These are phyloP conservation scores for Scortechinia acanthostroma DNA, from an alignment of 2,329 filamentous ascomycete genomes.

Conservation along the genomic window DNA sequence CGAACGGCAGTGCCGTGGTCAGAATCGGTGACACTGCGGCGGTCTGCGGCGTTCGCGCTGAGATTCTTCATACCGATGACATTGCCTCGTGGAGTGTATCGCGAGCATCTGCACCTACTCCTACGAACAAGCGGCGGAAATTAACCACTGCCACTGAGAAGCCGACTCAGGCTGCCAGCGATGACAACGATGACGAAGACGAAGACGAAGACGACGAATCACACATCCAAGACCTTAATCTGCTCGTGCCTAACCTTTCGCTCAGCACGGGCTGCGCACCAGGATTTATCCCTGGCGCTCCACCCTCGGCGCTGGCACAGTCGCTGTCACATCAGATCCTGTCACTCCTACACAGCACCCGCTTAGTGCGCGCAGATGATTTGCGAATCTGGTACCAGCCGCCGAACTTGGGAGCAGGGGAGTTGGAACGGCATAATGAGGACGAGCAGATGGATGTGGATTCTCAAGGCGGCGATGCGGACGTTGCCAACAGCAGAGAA, in stretches of 20 bases:
- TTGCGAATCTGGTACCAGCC: constrained; percentile 67
- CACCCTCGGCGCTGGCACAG: constrained; percentile 75
- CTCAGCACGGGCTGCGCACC: constrained; percentile 85
- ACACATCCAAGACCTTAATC: constrained; percentile 54
- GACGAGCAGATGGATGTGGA: constrained; percentile 19
- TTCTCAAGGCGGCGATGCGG: constrained; percentile 8
- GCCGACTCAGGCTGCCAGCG: constrained; percentile 43
- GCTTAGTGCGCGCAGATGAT: constrained; percentile 58
- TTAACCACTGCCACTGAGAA: not conserved
- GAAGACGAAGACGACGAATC: constrained; percentile 16
- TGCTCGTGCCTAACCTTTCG: constrained; percentile 90
- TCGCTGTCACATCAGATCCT: constrained; percentile 75
- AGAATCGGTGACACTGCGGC: constrained; percentile 83
- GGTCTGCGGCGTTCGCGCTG: constrained; percentile 86
- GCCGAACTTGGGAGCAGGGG: constrained; percentile 34
- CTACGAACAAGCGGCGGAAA: not conserved
- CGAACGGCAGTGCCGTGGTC: constrained; percentile 83
- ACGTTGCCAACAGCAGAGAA: constrained; percentile 22
- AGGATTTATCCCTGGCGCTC: constrained; percentile 74
- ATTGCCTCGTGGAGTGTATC: constrained; percentile 28
- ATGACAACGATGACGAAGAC: constrained; percentile 19
- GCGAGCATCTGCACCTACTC: not conserved
- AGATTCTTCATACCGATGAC: constrained; percentile 70
- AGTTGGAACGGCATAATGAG: constrained; percentile 34
- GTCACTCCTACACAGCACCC: constrained; percentile 66